Conservation (phyloP, 2,329 filamentous ascomycete species). For the Arthroderma uncinatum region DNA sequence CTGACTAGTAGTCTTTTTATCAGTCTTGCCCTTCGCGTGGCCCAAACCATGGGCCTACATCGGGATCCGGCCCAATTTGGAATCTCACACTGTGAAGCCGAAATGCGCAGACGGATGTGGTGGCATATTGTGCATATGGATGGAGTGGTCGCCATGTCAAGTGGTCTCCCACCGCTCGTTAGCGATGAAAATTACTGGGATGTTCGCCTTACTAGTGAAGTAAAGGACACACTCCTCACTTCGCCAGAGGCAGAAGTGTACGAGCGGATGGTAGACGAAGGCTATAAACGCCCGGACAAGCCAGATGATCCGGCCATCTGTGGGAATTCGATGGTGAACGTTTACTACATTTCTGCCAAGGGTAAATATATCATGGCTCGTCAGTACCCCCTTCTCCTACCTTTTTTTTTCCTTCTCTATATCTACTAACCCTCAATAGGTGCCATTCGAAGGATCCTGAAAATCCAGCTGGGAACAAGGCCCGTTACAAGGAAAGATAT, state of each 20-base stretch:
- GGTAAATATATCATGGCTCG: conserved; percentile 38
- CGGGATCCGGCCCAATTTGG: conserved; percentile 40
- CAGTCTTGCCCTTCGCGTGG: conserved; percentile 37
- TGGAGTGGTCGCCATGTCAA: conserved; percentile 40
- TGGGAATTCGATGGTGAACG: conserved; percentile 32
- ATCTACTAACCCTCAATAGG: conserved; percentile 19
- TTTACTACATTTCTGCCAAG: conserved; percentile 34
- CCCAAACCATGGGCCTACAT: conserved; percentile 40
- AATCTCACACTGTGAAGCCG: conserved; percentile 35
- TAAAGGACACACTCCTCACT: conserved; percentile 36
- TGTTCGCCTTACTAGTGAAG: conserved; percentile 36
- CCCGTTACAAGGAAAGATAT: conserved; percentile 35
- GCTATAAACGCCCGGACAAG: conserved; percentile 28
- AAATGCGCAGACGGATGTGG: conserved; percentile 38
- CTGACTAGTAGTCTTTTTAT: conserved; percentile 40
- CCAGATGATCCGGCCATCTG: conserved; percentile 34
- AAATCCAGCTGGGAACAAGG: conserved; percentile 36
- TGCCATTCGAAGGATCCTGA: conserved; percentile 34
- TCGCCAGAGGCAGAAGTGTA: conserved; percentile 30
- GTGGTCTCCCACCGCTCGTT: conserved; percentile 38
- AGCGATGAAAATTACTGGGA: conserved; percentile 40
- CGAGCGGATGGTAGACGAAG: conserved; percentile 24
- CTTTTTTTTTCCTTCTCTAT: neutral
- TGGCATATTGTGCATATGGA: conserved; percentile 42
- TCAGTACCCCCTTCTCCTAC: conserved; percentile 19